A percentile compares a stretch with the other conserved stretches of the same genome.
phyloP scores from a whole-genome alignment of 495 filamentous ascomycete species.

The Trichocladium antarcticum region DNA sequence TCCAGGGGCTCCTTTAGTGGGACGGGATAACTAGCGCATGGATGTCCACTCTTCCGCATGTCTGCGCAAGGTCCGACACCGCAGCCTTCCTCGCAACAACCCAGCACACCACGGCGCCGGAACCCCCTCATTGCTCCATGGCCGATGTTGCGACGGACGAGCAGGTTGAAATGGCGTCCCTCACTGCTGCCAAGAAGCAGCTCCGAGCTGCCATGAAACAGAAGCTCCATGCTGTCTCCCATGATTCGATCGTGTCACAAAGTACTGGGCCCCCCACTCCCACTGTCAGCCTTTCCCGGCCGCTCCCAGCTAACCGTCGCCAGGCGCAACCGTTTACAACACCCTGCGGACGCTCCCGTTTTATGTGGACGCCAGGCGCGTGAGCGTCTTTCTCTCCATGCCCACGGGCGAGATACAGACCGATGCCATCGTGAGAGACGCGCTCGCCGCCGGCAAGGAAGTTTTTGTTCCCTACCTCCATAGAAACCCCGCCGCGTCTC shows the following conservation, averaged over 20 bases:
- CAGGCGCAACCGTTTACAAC: slow-evolving; percentile 49
- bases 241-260: slow-evolving; percentile 49
- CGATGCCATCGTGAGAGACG: slow-evolving; percentile 65
- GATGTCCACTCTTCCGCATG: not conserved
- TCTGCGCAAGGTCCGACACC: not conserved
- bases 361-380: slow-evolving; percentile 57
- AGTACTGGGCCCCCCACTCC: slow-evolving; percentile 41
- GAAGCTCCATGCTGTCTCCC: slow-evolving; percentile 45
- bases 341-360: slow-evolving; percentile 42
- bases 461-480: slow-evolving; percentile 90
- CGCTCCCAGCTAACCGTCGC: slow-evolving; percentile 1
- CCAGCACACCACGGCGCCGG: not conserved
- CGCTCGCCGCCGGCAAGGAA: slow-evolving; percentile 61
- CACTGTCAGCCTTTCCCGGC: too few species aligned
- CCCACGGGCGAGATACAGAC: slow-evolving; percentile 74
- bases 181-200: slow-evolving; percentile 55
- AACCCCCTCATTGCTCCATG: not conserved
- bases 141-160: not conserved
- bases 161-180: slow-evolving; percentile 18
- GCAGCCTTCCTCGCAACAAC: not conserved
- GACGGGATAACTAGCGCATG: not conserved
- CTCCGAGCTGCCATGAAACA: slow-evolving; percentile 58
- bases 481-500: slow-evolving; percentile 36
- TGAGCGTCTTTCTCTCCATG: slow-evolving; percentile 92
- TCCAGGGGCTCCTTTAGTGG: not conserved